Conservation (phyloP, 2,329 filamentous ascomycete species). For the Cryphonectria carpinicola region DNA sequence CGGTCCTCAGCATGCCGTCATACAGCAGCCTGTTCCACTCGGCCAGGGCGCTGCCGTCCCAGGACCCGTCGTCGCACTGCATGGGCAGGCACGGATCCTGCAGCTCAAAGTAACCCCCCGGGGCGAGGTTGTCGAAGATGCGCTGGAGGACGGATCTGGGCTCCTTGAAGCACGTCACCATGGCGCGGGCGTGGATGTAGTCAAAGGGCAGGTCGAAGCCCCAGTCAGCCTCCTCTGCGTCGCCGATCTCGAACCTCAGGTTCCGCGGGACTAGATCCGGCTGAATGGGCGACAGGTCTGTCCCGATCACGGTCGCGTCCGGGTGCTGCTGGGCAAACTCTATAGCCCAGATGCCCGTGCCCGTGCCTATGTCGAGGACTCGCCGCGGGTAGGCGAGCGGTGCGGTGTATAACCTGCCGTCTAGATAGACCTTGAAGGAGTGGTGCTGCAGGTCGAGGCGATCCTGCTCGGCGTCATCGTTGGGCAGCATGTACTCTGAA, state of each 20-base stretch:
- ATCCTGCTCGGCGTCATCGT: slow-evolving; percentile 40
- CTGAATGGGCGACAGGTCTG: slow-evolving; percentile 52
- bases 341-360: slow-evolving; percentile 55
- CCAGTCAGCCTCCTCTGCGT: slow-evolving; percentile 56
- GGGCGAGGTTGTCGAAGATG: slow-evolving; percentile 45
- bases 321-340: slow-evolving; percentile 49
- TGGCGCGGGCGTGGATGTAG: slow-evolving; percentile 55
- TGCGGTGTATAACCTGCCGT: slow-evolving; percentile 48
- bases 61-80: slow-evolving; percentile 38
- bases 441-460: slow-evolving; percentile 45
- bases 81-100: slow-evolving; percentile 39
- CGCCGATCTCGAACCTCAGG: slow-evolving; percentile 57
- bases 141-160: slow-evolving; percentile 51
- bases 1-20: slow-evolving; percentile 35
- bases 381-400: slow-evolving; percentile 47
- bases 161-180: slow-evolving; percentile 54
- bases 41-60: slow-evolving; percentile 37
- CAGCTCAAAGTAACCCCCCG: slow-evolving; percentile 46
- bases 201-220: slow-evolving; percentile 52
- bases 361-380: slow-evolving; percentile 51
- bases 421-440: slow-evolving; percentile 43
- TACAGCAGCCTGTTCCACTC: slow-evolving; percentile 40
- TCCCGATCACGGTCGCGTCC: slow-evolving; percentile 43
- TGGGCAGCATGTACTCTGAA: slow-evolving; percentile 39
- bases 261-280: slow-evolving; percentile 51